Percentiles rank a stretch among this genome's conserved stretches.
Evolutionary conservation across 345 rosid genomes (phyloP).

Genomic region (Clausena lansium): DNA sequence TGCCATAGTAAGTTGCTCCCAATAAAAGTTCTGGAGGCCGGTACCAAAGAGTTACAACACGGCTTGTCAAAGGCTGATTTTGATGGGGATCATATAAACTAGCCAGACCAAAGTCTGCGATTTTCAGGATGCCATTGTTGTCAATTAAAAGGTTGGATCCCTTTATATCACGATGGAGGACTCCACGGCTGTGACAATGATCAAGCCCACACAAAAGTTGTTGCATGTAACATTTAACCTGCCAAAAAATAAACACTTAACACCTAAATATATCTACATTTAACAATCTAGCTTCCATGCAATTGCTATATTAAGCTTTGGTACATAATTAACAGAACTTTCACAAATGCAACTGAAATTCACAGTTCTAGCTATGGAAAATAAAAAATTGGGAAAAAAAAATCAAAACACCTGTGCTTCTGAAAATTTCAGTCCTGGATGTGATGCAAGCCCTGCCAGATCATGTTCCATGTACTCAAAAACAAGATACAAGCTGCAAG

Average conservation of each 20-base stretch:
- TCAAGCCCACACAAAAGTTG: constrained; percentile 86
- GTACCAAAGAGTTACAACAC: constrained; percentile 98
- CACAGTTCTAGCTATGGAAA: background rate
- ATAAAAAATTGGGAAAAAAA: background rate
- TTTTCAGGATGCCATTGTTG: constrained; percentile 85
- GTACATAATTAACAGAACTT: background rate
- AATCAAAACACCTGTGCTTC: constrained; percentile 69
- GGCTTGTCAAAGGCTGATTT: constrained; percentile 82
- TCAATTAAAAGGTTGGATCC: constrained; percentile 94
- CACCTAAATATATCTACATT: background rate
- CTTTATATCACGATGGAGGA: constrained; percentile 94
- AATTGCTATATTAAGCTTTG: background rate
- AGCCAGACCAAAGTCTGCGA: constrained; percentile 97
- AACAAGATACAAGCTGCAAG: constrained; percentile 97
- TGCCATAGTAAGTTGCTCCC: constrained; percentile 87
- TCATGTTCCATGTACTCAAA: constrained; percentile 99
- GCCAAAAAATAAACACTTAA: constrained; percentile 17
- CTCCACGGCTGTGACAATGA: constrained; percentile 95
- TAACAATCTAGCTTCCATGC: background rate
- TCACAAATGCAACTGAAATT: background rate
- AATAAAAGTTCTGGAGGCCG: constrained; percentile 96
- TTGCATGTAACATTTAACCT: constrained; percentile 96
- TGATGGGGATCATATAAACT: constrained; percentile 77
- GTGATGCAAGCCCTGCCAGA: constrained; percentile 90
- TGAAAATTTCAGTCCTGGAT: constrained; percentile 84